Conservation (phyloP, 2,329 filamentous ascomycete genomes). For the Moelleriella libera region DNA sequence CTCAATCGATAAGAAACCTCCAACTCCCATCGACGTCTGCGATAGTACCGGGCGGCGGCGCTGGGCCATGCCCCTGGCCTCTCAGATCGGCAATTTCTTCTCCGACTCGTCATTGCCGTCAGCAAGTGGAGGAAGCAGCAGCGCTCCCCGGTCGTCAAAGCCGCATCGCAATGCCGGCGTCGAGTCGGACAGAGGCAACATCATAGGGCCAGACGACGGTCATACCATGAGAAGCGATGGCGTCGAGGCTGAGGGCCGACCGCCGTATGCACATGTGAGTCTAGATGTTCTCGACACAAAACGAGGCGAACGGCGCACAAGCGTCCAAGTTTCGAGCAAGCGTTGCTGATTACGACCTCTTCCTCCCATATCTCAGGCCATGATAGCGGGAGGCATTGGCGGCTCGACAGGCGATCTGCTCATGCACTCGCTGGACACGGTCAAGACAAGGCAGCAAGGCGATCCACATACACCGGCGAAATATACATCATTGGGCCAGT, state of each 20-base stretch:
- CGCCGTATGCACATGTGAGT: constrained; percentile 29
- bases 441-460: constrained; percentile 95
- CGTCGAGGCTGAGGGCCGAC: constrained; percentile 26
- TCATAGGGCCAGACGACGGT: constrained; percentile 10
- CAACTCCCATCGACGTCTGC: not conserved
- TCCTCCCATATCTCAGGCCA: constrained; percentile 43
- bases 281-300: not conserved
- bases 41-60: not conserved
- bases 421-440: constrained; percentile 97
- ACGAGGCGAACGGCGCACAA: too few relatives aligned
- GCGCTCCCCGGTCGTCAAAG: not conserved
- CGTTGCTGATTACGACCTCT: too few relatives aligned
- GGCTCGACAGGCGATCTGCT: constrained; percentile 91
- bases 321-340: too few relatives aligned
- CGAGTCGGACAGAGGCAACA: constrained; percentile 11
- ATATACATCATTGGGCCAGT: constrained; percentile 79
- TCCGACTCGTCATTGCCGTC: constrained; percentile 6
- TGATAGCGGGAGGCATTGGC: constrained; percentile 88
- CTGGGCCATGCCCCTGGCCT: constrained; percentile 5
- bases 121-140: constrained; percentile 3
- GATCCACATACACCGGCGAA: constrained; percentile 86
- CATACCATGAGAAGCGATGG: constrained; percentile 22
- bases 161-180: constrained; percentile 18
- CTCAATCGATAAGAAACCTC: not conserved
- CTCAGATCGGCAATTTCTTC: constrained; percentile 2